Base-by-base conservation (phyloP, 805 yeast species). In the Candida dajiaensis region DNA sequence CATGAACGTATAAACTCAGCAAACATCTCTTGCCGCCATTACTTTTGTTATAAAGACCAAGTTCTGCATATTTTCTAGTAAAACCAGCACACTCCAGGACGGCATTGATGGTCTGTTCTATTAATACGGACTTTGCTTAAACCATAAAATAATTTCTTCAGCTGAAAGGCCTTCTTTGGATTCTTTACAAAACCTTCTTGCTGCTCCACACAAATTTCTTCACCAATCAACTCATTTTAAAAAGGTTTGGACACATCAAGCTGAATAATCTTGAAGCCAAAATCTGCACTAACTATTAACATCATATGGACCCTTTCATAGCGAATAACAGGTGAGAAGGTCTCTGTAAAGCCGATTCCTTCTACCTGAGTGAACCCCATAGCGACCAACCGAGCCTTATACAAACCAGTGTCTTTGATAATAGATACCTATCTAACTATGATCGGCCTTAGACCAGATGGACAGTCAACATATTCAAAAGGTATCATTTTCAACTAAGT, bases 291-390 rank as follows among this genome's bases (percentile, higher is more conserved):
- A 15, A 31, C 38, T 38, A 6, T 37, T 8, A 40, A 21, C 11
- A 50, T 40, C 2, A 53, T n/a, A 3, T 50, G 38, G 23, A 50
- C 50, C 5, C 49, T 42, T 13, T 58, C 59, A 47, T 53, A 55
- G 4, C 58, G 44, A 19, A 57, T 47, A 21, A 59, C 64, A 12
- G 63, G 62, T 16, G 65, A 57, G 47, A 57, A 62, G 2, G 59
- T 57, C 40, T 54, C 63, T 4, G 46, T 31, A 41, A 57, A 62
- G 42, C 59, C 59, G 21, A 60, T 46, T 15, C 63, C 64, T n/a
- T 46, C 47, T 6, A 33, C 41, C 39, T 59, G 62, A 7, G 47
- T 46, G 44, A 48, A 52, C 2, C 64, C 65, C 41, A 58, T 49
- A 15, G 59, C 61, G n/a, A 60, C 64, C 5, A 61, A 37, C 9